Evolutionary conservation across 169 alveolate species (phyloP).

Genomic region (Perkinsus chesapeaki): DNA sequence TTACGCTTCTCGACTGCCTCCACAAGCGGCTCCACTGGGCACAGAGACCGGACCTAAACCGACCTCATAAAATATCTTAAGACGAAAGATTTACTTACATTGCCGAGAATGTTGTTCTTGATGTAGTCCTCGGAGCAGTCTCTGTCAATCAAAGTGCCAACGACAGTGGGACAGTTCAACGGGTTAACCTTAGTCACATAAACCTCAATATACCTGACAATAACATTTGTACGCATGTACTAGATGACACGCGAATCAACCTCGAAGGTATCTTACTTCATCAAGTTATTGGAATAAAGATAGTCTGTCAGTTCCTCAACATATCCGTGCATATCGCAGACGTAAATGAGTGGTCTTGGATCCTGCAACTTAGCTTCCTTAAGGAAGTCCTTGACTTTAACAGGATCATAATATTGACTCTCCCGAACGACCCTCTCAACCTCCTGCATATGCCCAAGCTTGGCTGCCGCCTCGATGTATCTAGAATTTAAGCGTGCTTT

Average conservation of each 20-base stretch:
- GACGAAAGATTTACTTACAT: background rate
- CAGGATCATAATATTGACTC: slow-evolving; percentile 88
- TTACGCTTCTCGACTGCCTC: slow-evolving; percentile 95
- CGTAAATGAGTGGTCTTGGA: slow-evolving; percentile 96
- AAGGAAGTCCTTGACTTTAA: slow-evolving; percentile 89
- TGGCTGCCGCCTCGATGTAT: slow-evolving; percentile 96
- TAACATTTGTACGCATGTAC: slow-evolving; percentile 70
- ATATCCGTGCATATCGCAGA: slow-evolving; percentile 95
- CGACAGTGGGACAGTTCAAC: slow-evolving; percentile 91
- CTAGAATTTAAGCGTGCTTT: slow-evolving; percentile 55
- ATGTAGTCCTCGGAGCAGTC: slow-evolving; percentile 96
- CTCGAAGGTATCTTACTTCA: background rate
- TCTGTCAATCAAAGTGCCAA: slow-evolving; percentile 94
- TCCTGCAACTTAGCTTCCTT: slow-evolving; percentile 90
- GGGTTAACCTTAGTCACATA: slow-evolving; percentile 89
- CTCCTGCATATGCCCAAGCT: slow-evolving; percentile 88
- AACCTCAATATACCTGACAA: slow-evolving; percentile 93
- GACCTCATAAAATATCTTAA: slow-evolving; percentile 31
- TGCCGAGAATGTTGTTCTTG: slow-evolving; percentile 41
- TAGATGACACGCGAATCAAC: background rate
- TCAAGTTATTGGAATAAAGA: slow-evolving; percentile 44
- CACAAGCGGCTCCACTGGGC: slow-evolving; percentile 91
- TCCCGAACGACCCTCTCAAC: slow-evolving; percentile 93
- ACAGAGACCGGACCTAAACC: slow-evolving; percentile 85
- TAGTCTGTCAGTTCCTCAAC: slow-evolving; percentile 95